These are phyloP conservation scores for Dictyostelium purpureum DNA, from an alignment of 78 protist species.

Conservation along the genomic window DNA sequence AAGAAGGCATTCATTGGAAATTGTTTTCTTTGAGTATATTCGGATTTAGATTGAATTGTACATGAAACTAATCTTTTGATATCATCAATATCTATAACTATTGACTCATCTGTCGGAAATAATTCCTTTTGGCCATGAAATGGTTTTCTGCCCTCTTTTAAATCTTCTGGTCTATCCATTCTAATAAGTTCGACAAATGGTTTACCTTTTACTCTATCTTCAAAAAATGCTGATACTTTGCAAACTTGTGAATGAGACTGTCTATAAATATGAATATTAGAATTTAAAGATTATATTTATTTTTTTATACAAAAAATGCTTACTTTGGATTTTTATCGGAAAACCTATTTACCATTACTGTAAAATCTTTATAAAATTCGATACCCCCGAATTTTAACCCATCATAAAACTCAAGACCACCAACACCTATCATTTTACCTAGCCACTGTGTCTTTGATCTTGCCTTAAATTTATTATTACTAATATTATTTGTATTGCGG, in stretches of 20 bases:
- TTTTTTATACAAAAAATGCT: neutral
- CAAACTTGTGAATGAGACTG: neutral
- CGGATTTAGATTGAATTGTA: slow-evolving; percentile 3
- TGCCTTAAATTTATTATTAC: neutral
- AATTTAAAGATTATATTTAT: neutral
- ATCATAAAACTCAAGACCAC: slow-evolving; percentile 9
- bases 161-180: slow-evolving; percentile 17
- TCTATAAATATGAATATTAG: too few relatives aligned
- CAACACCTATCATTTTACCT: neutral
- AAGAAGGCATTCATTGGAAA: slow-evolving; percentile 43
- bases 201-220: neutral
- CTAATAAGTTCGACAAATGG: neutral
- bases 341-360: neutral
- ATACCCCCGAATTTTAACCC: slow-evolving; percentile 47
- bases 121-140: slow-evolving; percentile 2
- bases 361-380: slow-evolving; percentile 31
- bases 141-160: neutral
- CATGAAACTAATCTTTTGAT: neutral
- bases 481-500: neutral
- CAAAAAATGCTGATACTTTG: slow-evolving; percentile 23
- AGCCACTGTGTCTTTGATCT: neutral
- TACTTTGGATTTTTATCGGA: neutral
- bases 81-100: neutral
- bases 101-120: neutral
- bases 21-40: neutral